A percentile compares a stretch with the other conserved stretches of the same genome.
Conservation (phyloP, 257 asterid genomes). For the Solanum rostratum region DNA sequence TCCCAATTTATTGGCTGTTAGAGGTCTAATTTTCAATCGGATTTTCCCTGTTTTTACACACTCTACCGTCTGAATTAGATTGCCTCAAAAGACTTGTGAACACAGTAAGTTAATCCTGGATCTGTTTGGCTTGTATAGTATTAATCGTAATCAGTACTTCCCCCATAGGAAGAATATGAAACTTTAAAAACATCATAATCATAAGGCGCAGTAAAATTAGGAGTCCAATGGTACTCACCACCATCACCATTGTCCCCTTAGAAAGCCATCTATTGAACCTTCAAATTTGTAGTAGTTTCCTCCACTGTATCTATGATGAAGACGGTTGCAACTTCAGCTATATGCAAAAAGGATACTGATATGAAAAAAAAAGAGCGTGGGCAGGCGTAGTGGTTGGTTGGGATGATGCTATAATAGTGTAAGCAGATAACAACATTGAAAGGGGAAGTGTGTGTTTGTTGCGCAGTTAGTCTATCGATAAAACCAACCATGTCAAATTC, state of each 20-base stretch:
- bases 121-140: not conserved
- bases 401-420: not conserved
- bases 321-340: not conserved
- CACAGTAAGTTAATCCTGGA: conserved; percentile 9
- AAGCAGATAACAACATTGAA: not conserved
- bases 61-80: no score
- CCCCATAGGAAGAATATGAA: conserved; percentile 1
- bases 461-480: not conserved
- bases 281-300: not conserved
- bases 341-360: not conserved
- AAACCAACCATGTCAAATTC: conserved; percentile 7
- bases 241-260: conserved; percentile 26
- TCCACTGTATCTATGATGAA: not conserved
- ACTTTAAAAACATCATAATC: conserved; percentile 9
- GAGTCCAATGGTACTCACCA: conserved; percentile 27
- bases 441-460: not conserved
- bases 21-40: no score
- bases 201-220: conserved; percentile 2
- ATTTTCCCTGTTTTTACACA: no score
- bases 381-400: not conserved
- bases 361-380: not conserved
- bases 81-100: conserved; percentile 18
- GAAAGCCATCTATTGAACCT: conserved; percentile 34
- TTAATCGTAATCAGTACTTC: conserved; percentile 1
- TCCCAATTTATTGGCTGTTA: no score